These are phyloP conservation scores for Arxiozyma slooffiae DNA, from an alignment of 1,139 yeast genomes.

Conservation along the genomic window DNA sequence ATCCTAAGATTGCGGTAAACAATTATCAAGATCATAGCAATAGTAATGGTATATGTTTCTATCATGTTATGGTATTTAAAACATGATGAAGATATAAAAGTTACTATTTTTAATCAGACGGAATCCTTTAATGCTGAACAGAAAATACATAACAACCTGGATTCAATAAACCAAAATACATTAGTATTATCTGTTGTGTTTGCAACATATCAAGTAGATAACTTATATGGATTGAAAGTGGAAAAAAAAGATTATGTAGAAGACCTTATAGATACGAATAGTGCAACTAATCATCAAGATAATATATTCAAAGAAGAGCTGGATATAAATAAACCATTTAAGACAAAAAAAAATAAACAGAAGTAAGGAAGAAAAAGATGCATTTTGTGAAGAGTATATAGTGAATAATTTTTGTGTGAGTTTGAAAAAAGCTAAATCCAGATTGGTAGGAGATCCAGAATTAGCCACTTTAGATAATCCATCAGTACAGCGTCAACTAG, in stretches of 20 bases:
- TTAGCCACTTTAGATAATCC: conserved; percentile 41
- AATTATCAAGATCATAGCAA: neutral
- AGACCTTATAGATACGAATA: neutral
- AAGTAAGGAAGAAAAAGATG: conserved; percentile 7
- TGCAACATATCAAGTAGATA: conserved; percentile 23
- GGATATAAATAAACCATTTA: conserved; percentile 6
- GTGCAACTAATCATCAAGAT: neutral
- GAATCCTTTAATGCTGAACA: conserved; percentile 1
- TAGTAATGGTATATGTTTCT: conserved; percentile 29
- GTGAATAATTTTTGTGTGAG: conserved; percentile 8
- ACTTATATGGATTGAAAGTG: conserved; percentile 9
- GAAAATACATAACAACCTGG: conserved; percentile 8
- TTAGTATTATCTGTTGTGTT: conserved; percentile 29
- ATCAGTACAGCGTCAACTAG: conserved; percentile 44
- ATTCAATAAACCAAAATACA: conserved; percentile 12
- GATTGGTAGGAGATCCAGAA: conserved; percentile 50
- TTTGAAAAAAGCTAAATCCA: conserved; percentile 10
- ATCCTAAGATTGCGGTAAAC: neutral
- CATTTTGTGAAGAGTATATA: conserved; percentile 11
- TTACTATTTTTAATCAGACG: neutral
- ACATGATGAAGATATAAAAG: conserved; percentile 16
- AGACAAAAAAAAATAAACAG: conserved; percentile 13
- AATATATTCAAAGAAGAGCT: conserved; percentile 1
- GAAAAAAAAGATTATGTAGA: conserved; percentile 9
- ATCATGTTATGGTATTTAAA: conserved; percentile 32